These are phyloP conservation scores for Leishmania major DNA, from an alignment of 208 protist genomes.

Conservation along the genomic window DNA sequence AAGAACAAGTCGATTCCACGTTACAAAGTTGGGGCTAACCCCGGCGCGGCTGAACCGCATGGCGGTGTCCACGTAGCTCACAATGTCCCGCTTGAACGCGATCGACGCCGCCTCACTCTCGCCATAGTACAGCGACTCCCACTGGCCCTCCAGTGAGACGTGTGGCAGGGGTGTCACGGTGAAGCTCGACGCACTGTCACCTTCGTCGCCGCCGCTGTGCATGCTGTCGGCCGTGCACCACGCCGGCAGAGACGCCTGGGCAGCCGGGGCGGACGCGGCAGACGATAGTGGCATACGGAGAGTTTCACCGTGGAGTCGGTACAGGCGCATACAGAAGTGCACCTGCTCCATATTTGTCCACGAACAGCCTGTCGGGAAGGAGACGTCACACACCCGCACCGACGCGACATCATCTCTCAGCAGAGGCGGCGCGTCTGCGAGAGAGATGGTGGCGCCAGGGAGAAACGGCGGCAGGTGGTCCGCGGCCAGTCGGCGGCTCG, in stretches of 20 bases:
- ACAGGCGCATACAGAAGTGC: conserved; percentile 25
- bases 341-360: conserved; percentile 26
- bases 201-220: conserved; percentile 2
- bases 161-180: conserved; percentile 67
- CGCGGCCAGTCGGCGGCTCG: conserved; percentile 10
- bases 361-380: conserved; percentile 20
- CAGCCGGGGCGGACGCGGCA: not conserved
- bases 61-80: conserved; percentile 90
- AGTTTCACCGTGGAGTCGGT: conserved; percentile 10
- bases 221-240: conserved; percentile 5
- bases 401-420: conserved; percentile 32
- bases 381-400: conserved; percentile 65
- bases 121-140: conserved; percentile 89
- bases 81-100: conserved; percentile 86
- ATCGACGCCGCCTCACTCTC: conserved; percentile 48
- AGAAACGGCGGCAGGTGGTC: conserved; percentile 22
- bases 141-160: conserved; percentile 74
- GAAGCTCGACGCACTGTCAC: conserved; percentile 41
- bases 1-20: conserved; percentile 85
- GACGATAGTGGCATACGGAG: not conserved
- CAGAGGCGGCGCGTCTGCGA: conserved; percentile 26
- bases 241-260: not conserved
- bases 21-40: conserved; percentile 80
- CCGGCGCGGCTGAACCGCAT: conserved; percentile 85
- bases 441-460: conserved; percentile 37